phyloP scores from a whole-genome alignment of 768 basidiomycete genomes.

The Leccinum disarticulatum region DNA sequence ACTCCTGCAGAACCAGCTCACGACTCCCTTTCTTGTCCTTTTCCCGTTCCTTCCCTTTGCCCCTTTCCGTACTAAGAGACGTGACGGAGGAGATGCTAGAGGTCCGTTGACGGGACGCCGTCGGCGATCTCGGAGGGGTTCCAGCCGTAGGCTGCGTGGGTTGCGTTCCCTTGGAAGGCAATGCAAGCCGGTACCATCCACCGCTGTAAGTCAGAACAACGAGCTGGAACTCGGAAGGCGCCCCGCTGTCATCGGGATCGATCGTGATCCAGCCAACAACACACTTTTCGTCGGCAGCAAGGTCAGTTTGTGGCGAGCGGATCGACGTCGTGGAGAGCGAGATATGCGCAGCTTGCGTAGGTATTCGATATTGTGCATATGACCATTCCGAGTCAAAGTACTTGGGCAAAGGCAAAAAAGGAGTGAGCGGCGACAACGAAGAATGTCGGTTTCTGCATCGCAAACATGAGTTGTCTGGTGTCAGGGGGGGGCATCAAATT shows the following conservation, averaged over 20 bases:
- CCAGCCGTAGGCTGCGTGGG: conserved; percentile 24
- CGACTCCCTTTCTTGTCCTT: conserved; percentile 57
- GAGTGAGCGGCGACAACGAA: conserved; percentile 73
- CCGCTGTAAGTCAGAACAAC: conserved; percentile 85
- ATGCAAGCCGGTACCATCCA: conserved; percentile 86
- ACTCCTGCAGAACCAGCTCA: conserved; percentile 73
- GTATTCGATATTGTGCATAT: conserved; percentile 89
- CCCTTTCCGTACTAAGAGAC: conserved; percentile 43
- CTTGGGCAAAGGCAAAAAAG: conserved; percentile 80
- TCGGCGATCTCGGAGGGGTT: conserved; percentile 46
- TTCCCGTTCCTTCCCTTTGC: conserved; percentile 58
- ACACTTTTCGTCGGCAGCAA: conserved; percentile 81
- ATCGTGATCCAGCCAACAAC: conserved; percentile 83
- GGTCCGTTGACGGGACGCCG: conserved; percentile 45
- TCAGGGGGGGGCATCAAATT: conserved; percentile 1
- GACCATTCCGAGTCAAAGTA: conserved; percentile 98
- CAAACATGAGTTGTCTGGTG: conserved; percentile 5
- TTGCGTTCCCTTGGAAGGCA: conserved; percentile 43
- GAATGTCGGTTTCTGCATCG: conserved; percentile 78
- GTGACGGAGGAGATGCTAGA: conserved; percentile 55
- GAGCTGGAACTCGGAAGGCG: conserved; percentile 64
- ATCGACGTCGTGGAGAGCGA: conserved; percentile 67
- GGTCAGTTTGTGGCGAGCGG: conserved; percentile 55
- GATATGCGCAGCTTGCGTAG: conserved; percentile 79
- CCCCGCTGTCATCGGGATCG: conserved; percentile 35